Percentiles rank a stretch among this genome's conserved stretches.
Evolutionary conservation across 345 rosid genomes (phyloP).

Genomic region (Corchorus olitorius): DNA sequence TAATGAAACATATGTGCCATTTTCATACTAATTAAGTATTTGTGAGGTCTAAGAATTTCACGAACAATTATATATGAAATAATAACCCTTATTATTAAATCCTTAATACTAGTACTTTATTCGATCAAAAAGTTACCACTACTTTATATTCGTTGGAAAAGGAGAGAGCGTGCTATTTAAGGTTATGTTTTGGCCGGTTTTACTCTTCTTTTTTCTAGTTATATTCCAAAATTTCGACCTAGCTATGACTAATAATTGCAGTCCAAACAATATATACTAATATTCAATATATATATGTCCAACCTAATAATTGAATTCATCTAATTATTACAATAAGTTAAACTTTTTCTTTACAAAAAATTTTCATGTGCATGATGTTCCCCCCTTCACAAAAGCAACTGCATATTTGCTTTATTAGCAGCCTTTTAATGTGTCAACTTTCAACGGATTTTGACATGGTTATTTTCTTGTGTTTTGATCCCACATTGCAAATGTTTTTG

Average conservation of each 20-base stretch:
- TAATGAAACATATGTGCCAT: no score
- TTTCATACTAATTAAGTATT: no score
- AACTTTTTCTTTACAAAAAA: background rate
- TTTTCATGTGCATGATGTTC: constrained; percentile 6
- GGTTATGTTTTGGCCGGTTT: background rate
- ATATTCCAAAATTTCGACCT: background rate
- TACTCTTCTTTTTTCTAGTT: background rate
- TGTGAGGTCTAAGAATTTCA: no score
- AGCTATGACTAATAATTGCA: background rate
- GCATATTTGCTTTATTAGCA: constrained; percentile 13
- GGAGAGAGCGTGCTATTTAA: background rate
- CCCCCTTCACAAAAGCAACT: background rate
- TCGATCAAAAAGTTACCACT: no score
- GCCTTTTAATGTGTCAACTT: constrained; percentile 11
- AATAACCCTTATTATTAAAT: no score
- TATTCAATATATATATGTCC: background rate
- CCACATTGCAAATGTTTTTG: background rate
- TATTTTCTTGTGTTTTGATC: constrained; percentile 6
- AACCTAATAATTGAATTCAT: background rate
- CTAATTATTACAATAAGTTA: constrained; percentile 8
- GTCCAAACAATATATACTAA: background rate
- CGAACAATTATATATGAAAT: no score
- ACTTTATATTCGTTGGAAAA: background rate
- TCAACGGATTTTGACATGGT: background rate
- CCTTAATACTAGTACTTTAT: no score